Conservation (phyloP, 1,139 yeast species). For the Protomyces macrosporus region DNA sequence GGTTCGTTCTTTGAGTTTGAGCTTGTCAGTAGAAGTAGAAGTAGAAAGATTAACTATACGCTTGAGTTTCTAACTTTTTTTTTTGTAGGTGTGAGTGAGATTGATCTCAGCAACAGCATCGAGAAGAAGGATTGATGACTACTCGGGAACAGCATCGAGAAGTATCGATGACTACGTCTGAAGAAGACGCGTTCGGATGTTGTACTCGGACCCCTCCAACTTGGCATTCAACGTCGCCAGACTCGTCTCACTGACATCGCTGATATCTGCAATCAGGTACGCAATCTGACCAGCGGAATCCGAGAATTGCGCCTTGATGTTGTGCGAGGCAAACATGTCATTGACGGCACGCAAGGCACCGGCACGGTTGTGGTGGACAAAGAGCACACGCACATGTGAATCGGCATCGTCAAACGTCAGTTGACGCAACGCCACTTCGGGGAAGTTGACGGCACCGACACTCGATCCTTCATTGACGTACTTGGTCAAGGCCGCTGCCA, state of each 20-base stretch:
- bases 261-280: conserved; percentile 94
- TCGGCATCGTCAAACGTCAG: conserved; percentile 82
- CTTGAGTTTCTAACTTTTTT: background rate
- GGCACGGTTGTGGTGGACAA: conserved; percentile 96
- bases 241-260: conserved; percentile 75
- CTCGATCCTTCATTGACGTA: conserved; percentile 95
- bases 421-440: conserved; percentile 90
- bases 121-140: background rate
- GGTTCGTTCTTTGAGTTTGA: background rate
- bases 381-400: conserved; percentile 73
- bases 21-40: background rate
- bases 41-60: too few species aligned
- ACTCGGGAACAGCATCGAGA: background rate
- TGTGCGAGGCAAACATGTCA: conserved; percentile 89
- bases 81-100: background rate
- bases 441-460: conserved; percentile 97
- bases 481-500: conserved; percentile 74
- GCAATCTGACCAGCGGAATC: conserved; percentile 96
- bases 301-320: conserved; percentile 94
- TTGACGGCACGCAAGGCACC: conserved; percentile 98
- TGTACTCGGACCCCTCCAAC: conserved; percentile 84
- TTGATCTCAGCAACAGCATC: background rate
- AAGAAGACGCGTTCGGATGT: conserved; percentile 82
- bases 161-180: conserved; percentile 45
- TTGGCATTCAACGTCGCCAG: conserved; percentile 80